These are phyloP conservation scores for Aspergillus pseudoglaucus DNA, from an alignment of 2,329 filamentous ascomycete species.

Conservation along the genomic window DNA sequence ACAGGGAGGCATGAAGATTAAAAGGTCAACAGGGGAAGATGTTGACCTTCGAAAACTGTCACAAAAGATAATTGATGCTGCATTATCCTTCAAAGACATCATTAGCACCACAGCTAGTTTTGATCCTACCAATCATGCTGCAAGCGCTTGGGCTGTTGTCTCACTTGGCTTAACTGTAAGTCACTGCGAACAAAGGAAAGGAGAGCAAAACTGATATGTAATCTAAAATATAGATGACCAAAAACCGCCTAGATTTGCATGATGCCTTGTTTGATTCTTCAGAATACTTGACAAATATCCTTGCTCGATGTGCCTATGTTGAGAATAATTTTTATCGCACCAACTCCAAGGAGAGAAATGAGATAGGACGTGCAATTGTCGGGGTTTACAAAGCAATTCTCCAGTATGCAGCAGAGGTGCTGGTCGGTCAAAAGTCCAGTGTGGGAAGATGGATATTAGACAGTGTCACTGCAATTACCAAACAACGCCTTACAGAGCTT, in stretches of 20 bases:
- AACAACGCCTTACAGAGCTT: conserved; percentile 7
- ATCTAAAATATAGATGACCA: conserved; percentile 6
- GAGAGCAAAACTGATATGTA: neutral
- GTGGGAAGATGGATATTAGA: conserved; percentile 5
- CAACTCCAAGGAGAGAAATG: neutral
- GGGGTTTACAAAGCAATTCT: conserved; percentile 10
- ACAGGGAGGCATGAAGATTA: neutral
- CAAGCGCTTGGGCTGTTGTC: conserved; percentile 12
- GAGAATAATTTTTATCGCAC: conserved; percentile 8
- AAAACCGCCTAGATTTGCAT: conserved; percentile 7
- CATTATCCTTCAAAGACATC: conserved; percentile 11
- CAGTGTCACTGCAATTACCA: conserved; percentile 7
- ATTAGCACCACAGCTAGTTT: conserved; percentile 4
- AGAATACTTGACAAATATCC: conserved; percentile 8
- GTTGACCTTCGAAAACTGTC: conserved; percentile 3
- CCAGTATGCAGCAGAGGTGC: conserved; percentile 5
- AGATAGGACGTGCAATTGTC: conserved; percentile 4
- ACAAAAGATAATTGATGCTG: conserved; percentile 9
- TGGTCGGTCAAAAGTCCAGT: neutral
- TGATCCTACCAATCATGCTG: conserved; percentile 10
- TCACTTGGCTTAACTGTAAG: conserved; percentile 14
- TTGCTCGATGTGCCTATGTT: conserved; percentile 8
- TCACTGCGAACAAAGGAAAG: neutral
- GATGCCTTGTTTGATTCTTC: conserved; percentile 12
- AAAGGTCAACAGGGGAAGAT: conserved; percentile 1